Percentiles rank a stretch among this genome's conserved stretches.
Conservation (phyloP, 2,329 filamentous ascomycete species). For the Ophiostoma pallidulum region DNA sequence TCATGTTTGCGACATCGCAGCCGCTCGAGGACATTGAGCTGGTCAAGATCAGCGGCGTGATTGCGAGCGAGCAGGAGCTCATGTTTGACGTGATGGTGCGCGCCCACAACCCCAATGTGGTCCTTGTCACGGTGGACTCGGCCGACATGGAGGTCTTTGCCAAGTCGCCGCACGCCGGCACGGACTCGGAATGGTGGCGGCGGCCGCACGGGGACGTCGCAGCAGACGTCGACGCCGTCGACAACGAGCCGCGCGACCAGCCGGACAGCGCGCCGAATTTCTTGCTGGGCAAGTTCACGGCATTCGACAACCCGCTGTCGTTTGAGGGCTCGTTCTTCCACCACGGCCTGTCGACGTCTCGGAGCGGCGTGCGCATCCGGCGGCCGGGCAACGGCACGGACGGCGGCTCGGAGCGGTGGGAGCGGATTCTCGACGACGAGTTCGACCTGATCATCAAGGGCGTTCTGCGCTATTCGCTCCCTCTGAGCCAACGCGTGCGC, state of each 20-base stretch:
- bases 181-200: slow-evolving; percentile 52
- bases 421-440: slow-evolving; percentile 78
- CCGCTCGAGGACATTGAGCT: slow-evolving; percentile 72
- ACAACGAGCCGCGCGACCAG: slow-evolving; percentile 41
- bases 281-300: slow-evolving; percentile 78
- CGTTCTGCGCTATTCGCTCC: slow-evolving; percentile 71
- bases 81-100: slow-evolving; percentile 87
- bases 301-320: slow-evolving; percentile 77
- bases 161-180: slow-evolving; percentile 81
- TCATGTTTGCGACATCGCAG: slow-evolving; percentile 86
- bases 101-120: slow-evolving; percentile 87
- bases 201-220: slow-evolving; percentile 22
- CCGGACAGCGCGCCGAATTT: slow-evolving; percentile 68
- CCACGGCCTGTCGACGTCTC: slow-evolving; percentile 59
- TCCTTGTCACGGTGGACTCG: slow-evolving; percentile 75
- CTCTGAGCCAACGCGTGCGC: slow-evolving; percentile 49
- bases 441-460: slow-evolving; percentile 92
- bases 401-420: slow-evolving; percentile 79
- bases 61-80: slow-evolving; percentile 88
- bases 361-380: slow-evolving; percentile 71
- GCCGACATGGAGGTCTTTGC: slow-evolving; percentile 91
- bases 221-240: slow-evolving; percentile 25
- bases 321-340: slow-evolving; percentile 89
- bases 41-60: slow-evolving; percentile 73
- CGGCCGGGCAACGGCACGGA: slow-evolving; percentile 85